These are phyloP conservation scores for Cymbopogon citratus DNA, from an alignment of 176 grass and related monocot genomes.

Conservation along the genomic window DNA sequence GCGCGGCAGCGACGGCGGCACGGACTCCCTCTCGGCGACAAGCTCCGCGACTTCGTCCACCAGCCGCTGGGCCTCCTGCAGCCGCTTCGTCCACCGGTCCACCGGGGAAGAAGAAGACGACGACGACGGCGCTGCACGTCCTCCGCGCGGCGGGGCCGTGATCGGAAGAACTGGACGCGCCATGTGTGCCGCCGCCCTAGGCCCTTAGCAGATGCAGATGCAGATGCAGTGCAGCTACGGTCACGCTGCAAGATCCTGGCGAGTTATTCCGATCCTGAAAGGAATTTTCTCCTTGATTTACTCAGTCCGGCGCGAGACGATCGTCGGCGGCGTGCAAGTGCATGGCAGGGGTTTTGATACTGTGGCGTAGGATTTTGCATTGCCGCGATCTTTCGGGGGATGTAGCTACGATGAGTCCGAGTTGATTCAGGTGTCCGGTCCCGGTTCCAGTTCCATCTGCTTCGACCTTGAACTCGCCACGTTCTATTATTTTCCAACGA, in stretches of 20 bases:
- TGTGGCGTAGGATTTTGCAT: neutral
- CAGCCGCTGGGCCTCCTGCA: slow-evolving; percentile 48
- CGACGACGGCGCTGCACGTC: neutral
- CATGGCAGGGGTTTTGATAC: neutral
- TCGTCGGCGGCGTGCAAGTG: neutral
- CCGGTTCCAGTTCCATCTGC: neutral
- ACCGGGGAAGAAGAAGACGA: slow-evolving; percentile 11
- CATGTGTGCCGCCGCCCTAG: neutral
- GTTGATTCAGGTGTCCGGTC: neutral
- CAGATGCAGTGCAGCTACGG: neutral
- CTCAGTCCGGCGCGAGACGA: neutral
- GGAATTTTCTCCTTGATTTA: neutral
- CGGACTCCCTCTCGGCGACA: slow-evolving; percentile 44
- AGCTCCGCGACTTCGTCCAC: slow-evolving; percentile 28
- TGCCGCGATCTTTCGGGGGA: neutral
- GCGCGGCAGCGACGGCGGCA: slow-evolving; percentile 41
- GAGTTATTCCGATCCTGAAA: neutral
- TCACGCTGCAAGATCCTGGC: neutral
- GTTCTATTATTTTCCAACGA: no score
- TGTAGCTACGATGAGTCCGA: neutral
- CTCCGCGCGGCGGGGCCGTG: neutral
- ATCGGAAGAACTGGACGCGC: neutral
- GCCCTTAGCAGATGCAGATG: neutral
- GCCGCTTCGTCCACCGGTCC: slow-evolving; percentile 54
- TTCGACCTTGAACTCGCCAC: no score